These are phyloP conservation scores for Xylaria sp. DNA, from an alignment of 2,329 filamentous ascomycete genomes.

Conservation along the genomic window DNA sequence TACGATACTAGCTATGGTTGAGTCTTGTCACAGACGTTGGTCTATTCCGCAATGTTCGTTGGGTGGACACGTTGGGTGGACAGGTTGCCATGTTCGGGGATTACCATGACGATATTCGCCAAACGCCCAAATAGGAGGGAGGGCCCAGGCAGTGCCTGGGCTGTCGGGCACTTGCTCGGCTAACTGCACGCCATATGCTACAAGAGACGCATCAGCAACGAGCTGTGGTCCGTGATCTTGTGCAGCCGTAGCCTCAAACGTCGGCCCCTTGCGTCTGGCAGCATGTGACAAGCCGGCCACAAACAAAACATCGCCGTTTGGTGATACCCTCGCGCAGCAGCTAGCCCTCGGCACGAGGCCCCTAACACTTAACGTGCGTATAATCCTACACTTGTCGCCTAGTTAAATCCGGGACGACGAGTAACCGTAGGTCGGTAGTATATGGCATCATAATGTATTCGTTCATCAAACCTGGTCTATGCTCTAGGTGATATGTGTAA, in stretches of 20 bases:
- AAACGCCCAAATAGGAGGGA: conserved; percentile 16
- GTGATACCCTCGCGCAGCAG: conserved; percentile 3
- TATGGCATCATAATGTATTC: conserved; percentile 27
- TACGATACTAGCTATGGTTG: neutral
- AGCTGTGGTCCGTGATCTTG: conserved; percentile 9
- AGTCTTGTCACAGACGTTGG: neutral
- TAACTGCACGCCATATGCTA: conserved; percentile 10
- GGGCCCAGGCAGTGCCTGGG: neutral
- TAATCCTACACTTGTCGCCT: neutral
- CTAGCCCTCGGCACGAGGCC: too few species aligned
- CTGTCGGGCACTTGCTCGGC: conserved; percentile 14
- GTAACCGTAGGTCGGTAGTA: neutral
- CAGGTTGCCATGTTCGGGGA: conserved; percentile 15
- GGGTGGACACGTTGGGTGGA: neutral
- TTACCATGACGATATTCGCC: conserved; percentile 13
- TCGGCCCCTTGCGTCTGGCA: neutral
- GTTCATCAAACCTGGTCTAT: conserved; percentile 34
- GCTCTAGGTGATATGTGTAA: conserved; percentile 28
- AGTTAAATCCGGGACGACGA: neutral
- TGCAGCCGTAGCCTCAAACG: neutral
- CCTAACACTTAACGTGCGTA: neutral
- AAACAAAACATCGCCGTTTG: neutral
- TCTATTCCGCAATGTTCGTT: too few species aligned
- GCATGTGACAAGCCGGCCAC: conserved; percentile 5
- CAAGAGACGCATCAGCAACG: neutral